These are phyloP conservation scores for Colletotrichum eremochloae DNA, from an alignment of 2,329 filamentous ascomycete species.

Conservation along the genomic window DNA sequence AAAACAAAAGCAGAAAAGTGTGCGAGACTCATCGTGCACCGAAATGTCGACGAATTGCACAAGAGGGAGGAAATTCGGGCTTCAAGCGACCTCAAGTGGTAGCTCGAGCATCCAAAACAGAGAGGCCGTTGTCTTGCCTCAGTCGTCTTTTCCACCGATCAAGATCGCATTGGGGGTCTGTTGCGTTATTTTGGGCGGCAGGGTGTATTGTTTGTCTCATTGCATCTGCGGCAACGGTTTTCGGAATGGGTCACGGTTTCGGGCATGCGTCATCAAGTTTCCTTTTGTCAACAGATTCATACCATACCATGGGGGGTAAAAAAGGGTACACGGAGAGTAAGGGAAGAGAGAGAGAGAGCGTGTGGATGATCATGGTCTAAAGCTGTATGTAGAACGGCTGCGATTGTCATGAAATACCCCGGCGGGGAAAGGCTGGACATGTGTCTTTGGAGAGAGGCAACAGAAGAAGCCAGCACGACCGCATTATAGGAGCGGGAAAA, in stretches of 20 bases:
- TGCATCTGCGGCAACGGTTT: slow-evolving; percentile 41
- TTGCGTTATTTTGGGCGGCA: slow-evolving; percentile 35
- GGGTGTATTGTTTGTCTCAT: slow-evolving; percentile 39
- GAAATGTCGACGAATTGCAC: slow-evolving; percentile 10
- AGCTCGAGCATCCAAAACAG: slow-evolving; percentile 16
- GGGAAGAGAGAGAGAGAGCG: slow-evolving; percentile 6
- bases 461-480: slow-evolving; percentile 28
- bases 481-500: slow-evolving; percentile 33
- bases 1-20: slow-evolving; percentile 2
- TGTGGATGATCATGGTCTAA: slow-evolving; percentile 8
- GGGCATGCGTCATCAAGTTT: slow-evolving; percentile 38
- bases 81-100: neutral
- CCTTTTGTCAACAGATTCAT: slow-evolving; percentile 37
- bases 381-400: slow-evolving; percentile 22
- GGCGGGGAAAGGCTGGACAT: slow-evolving; percentile 23
- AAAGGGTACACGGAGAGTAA: slow-evolving; percentile 31
- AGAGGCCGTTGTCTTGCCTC: slow-evolving; percentile 15
- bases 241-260: slow-evolving; percentile 40
- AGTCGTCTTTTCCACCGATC: slow-evolving; percentile 25
- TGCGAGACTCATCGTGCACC: slow-evolving; percentile 6
- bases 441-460: slow-evolving; percentile 12
- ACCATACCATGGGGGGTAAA: slow-evolving; percentile 33
- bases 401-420: slow-evolving; percentile 34
- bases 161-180: slow-evolving; percentile 21
- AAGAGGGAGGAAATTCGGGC: neutral